These are phyloP conservation scores for Adansonia digitata DNA, from an alignment of 345 rosid species.

Conservation along the genomic window DNA sequence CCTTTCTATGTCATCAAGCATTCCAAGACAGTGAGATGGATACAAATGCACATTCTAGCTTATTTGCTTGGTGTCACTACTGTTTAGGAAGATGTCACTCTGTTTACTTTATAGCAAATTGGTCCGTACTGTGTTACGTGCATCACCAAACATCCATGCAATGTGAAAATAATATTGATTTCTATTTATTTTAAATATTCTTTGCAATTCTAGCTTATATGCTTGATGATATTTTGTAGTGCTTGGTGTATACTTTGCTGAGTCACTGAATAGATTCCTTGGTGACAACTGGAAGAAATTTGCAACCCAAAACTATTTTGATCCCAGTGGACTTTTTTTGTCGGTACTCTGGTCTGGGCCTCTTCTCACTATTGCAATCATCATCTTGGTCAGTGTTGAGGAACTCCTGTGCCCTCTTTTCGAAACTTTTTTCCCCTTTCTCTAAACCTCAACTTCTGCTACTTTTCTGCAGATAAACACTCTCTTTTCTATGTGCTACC, in stretches of 20 bases:
- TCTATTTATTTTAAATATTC: not conserved
- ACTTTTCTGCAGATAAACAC: slow-evolving; percentile 66
- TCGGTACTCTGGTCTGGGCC: slow-evolving; percentile 96
- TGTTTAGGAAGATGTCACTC: not conserved
- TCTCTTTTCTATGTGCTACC: slow-evolving; percentile 68
- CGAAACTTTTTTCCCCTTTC: not conserved
- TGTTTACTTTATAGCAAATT: not conserved
- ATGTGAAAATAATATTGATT: not conserved
- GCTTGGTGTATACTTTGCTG: slow-evolving; percentile 88
- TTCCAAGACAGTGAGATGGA: not conserved
- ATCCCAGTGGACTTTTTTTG: slow-evolving; percentile 70
- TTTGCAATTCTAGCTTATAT: not conserved
- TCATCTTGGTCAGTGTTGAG: slow-evolving; percentile 60
- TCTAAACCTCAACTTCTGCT: slow-evolving; percentile 1
- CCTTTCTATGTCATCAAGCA: not conserved
- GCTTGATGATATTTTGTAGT: slow-evolving; percentile 37
- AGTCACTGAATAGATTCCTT: slow-evolving; percentile 59
- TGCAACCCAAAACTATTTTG: slow-evolving; percentile 89
- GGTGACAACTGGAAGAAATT: slow-evolving; percentile 70
- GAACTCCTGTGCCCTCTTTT: not conserved
- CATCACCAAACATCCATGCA: not conserved
- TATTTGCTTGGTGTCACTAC: too few relatives aligned
- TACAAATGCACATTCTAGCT: not conserved
- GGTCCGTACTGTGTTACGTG: not conserved
- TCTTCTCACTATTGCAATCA: slow-evolving; percentile 66